Evolutionary conservation across 345 rosid species (phyloP).

Genomic region (Salix caprea): DNA sequence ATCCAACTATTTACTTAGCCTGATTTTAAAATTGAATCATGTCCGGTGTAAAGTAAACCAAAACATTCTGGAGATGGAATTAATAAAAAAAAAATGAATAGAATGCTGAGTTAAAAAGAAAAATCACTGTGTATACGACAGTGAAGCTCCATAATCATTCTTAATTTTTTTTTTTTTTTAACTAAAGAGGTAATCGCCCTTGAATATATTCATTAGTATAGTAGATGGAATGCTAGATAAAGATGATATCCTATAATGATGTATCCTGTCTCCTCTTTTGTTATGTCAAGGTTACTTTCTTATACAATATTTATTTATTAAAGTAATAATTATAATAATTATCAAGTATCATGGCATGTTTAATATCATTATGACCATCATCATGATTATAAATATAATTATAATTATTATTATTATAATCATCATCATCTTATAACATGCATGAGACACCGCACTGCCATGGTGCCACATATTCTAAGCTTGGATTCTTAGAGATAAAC

Average conservation of each 20-base stretch:
- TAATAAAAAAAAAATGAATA: too few species aligned
- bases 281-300: conserved; percentile 13
- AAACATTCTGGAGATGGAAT: too few species aligned
- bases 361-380: background rate
- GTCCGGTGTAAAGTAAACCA: too few species aligned
- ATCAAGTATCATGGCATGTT: conserved; percentile 1
- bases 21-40: too few species aligned
- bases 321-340: conserved; percentile 14
- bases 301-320: conserved; percentile 2
- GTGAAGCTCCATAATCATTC: too few species aligned
- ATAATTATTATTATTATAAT: too few species aligned
- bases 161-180: too few species aligned
- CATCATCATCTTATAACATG: conserved; percentile 1
- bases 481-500: background rate
- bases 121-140: too few species aligned
- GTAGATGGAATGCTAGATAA: conserved; percentile 38
- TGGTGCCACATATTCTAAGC: background rate
- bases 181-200: background rate
- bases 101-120: too few species aligned
- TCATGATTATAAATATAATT: conserved; percentile 1
- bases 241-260: conserved; percentile 36
- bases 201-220: background rate
- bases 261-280: conserved; percentile 33
- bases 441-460: background rate
- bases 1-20: too few species aligned